Evolutionary conservation across 345 rosid species (phyloP), one percentile per base, ranked within the genome.

Genomic region (Rhizophora apiculata): DNA sequence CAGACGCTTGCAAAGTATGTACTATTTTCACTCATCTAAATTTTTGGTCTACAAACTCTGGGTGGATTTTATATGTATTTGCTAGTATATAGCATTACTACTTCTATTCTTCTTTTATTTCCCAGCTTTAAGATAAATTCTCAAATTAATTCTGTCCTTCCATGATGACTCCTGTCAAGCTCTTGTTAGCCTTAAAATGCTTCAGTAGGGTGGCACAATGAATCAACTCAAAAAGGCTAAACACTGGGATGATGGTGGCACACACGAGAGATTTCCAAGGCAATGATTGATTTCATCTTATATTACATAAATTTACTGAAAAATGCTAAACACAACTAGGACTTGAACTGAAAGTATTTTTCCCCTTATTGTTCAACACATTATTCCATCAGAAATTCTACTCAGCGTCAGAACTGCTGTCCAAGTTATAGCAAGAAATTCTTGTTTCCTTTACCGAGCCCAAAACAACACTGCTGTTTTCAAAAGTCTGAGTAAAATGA

Each of bases 1-100:
- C 72, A 84, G 63, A 43, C 96, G 95, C 36, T 76, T 94, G 61
- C 86, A 76, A 80, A 75, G 98, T 94, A 89, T 68, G 92, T 77
- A 67, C 46, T 68, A 52, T 8, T 31, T 61, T 30, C 39, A 11
- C 5, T 48, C 10, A 13, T 9, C 30, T 56, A 13, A 56, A 30
- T 63, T 70, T 64, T 69, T 63, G 34, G 16, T 63, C 15, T 22
- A 27, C 46, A 66, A 68, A 49, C 53, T 72, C 60, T 39, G 59
- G 18, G 31, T 29, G 10, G 6, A 64, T 18, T 8, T 37, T 55
- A 31, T 22, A 24, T 26, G 19, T 19, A 21, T 56, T 24, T 55
- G 27, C 15, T 22, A n/a, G 29, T 13, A 22, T 55, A n/a, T 9
- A 26, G 27, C 10, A 55, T n/a, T 55, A n/a, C 13, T 22, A 13